phyloP scores from a whole-genome alignment of 2,329 filamentous ascomycete genomes.

The Apiospora sp. region DNA sequence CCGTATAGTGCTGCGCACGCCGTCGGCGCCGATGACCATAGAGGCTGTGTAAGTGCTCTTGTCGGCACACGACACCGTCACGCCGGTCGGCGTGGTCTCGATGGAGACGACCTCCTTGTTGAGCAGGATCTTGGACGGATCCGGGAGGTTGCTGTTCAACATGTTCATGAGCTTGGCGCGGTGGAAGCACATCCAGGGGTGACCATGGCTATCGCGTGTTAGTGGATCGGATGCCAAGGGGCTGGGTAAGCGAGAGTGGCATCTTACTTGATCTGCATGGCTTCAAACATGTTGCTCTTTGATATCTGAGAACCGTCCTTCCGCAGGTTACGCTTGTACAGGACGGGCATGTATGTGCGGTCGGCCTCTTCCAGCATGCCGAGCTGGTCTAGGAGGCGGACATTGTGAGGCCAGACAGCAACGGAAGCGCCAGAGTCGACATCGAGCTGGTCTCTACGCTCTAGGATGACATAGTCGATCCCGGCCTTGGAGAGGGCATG shows the following conservation, averaged over 20 bases:
- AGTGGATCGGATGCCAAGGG: not conserved
- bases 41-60: constrained; percentile 45
- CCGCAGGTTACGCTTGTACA: constrained; percentile 27
- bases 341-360: constrained; percentile 28
- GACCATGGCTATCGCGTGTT: constrained; percentile 35
- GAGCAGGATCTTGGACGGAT: constrained; percentile 26
- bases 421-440: constrained; percentile 35
- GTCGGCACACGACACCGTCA: constrained; percentile 40
- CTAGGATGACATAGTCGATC: constrained; percentile 41
- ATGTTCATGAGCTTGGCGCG: constrained; percentile 36
- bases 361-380: constrained; percentile 31
- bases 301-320: constrained; percentile 27
- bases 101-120: constrained; percentile 28
- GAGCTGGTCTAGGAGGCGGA: constrained; percentile 40
- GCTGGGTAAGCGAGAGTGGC: constrained; percentile 24
- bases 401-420: constrained; percentile 36
- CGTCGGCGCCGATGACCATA: constrained; percentile 52
- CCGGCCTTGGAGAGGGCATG: constrained; percentile 38
- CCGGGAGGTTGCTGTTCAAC: constrained; percentile 34
- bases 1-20: constrained; percentile 48
- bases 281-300: constrained; percentile 30
- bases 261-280: constrained; percentile 30
- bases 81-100: constrained; percentile 25
- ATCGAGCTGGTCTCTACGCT: constrained; percentile 35
- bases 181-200: constrained; percentile 33